Base-by-base conservation (phyloP, 1,284 basidiomycete species). In the Vanrija pseudolonga region DNA sequence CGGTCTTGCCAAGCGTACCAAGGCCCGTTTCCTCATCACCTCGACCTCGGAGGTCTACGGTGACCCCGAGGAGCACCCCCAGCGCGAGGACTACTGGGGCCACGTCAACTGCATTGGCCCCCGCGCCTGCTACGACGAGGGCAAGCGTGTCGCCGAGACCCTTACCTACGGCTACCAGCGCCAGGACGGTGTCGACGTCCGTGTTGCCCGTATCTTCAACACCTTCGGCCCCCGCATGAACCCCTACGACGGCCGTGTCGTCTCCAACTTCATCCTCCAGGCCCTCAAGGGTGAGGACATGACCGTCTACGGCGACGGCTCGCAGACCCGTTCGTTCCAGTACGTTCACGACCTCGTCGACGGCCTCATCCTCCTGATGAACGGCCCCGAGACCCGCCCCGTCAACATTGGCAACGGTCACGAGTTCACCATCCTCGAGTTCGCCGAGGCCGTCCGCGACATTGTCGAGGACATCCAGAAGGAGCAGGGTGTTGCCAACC, bases 121-220 rank as follows among this genome's bases (percentile, higher is more conserved):
- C 56, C 87, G 95, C 59, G 94, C 95, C 32, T 98, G 95, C 77
- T 98, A 98, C 74, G 95, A 98, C 69, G 95, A 98, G 80, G 95
- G 91, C 50, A 95, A 95, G 78, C 90, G 91, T 68, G 90, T 95
- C 41, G 91, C 91, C 45, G 91, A 95, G 79, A 95, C 92, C 12
- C 78, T 97, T 65, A 93, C 93, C 11, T 96, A 96, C 72, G 93
- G 92, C 48, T 98, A 89, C 81, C 87, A 89, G 64, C 83, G 89
- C 56, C 94, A 96, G 76, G 92, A 98, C 70, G 86, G 86, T 52
- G 94, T 98, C 55, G 90, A 97, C 64, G 90, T 98, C 47, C 87
- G 93, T 53, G 92, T 97, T 45, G 92, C 92, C 4, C 88, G 93
- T 65, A 97, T 97, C 67, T 96, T 97, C 82, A 97, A 96, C 72